A percentile compares a stretch with the other conserved stretches of the same genome.
These are phyloP conservation scores for Pichia terricola DNA, from an alignment of 1,139 yeast species.

Conservation along the genomic window DNA sequence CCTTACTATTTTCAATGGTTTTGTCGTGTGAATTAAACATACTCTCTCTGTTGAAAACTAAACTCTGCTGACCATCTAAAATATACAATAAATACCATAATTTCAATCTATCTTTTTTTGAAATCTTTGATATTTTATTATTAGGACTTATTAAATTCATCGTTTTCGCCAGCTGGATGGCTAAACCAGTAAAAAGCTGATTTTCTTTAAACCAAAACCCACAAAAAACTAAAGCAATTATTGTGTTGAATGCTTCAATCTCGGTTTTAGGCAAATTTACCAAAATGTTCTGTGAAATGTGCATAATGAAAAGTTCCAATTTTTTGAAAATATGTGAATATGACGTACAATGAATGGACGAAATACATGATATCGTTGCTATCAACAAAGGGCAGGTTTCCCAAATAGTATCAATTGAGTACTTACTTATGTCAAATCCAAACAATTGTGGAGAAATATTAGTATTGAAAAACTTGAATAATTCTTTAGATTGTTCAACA, in stretches of 20 bases:
- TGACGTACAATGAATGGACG: constrained; percentile 52
- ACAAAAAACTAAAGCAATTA: constrained; percentile 54
- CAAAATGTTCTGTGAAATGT: constrained; percentile 37
- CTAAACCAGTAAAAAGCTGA: constrained; percentile 59
- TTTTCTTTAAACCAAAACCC: constrained; percentile 63
- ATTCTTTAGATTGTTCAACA: constrained; percentile 37
- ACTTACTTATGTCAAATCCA: constrained; percentile 51
- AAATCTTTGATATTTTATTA: constrained; percentile 17
- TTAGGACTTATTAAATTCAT: constrained; percentile 33
- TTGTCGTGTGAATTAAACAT: constrained; percentile 39
- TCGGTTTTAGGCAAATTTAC: constrained; percentile 30
- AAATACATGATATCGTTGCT: constrained; percentile 53
- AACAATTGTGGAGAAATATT: constrained; percentile 56
- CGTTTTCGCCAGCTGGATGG: constrained; percentile 53
- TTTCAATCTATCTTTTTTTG: constrained; percentile 40
- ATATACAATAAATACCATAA: constrained; percentile 63
- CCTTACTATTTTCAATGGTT: constrained; percentile 33
- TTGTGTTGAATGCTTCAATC: constrained; percentile 47
- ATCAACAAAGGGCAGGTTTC: constrained; percentile 47
- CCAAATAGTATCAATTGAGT: constrained; percentile 46
- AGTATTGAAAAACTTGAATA: constrained; percentile 43
- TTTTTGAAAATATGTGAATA: constrained; percentile 31
- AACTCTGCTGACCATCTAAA: constrained; percentile 61
- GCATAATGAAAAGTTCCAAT: constrained; percentile 36
- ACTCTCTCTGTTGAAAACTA: constrained; percentile 51